Percentiles rank a stretch among this genome's conserved stretches.
These are phyloP conservation scores for Tephrocybe sp. DNA, from an alignment of 768 basidiomycete species.

Conservation along the genomic window DNA sequence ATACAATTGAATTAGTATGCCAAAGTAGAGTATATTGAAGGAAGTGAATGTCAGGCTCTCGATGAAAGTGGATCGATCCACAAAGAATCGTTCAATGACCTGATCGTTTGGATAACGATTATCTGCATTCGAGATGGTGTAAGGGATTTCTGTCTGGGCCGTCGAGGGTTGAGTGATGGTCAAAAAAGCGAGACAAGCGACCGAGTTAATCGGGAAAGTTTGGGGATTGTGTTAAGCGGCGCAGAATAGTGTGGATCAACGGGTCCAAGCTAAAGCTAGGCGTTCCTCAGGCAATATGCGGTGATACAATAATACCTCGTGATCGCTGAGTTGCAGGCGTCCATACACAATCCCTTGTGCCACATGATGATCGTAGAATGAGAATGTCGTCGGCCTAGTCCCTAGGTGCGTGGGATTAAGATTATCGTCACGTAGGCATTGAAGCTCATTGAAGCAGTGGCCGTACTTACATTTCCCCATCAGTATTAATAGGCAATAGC, in stretches of 20 bases:
- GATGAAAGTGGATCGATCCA: no score
- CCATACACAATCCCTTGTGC: no score
- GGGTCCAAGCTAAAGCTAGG: background rate
- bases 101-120: background rate
- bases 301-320: background rate
- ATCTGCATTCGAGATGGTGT: background rate
- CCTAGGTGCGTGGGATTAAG: background rate
- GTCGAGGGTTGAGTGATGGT: background rate
- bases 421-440: background rate
- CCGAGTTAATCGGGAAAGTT: slow-evolving; percentile 2
- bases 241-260: background rate
- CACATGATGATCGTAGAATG: no score
- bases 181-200: background rate
- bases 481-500: no score
- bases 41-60: no score
- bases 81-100: background rate
- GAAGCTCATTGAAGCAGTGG: no score
- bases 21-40: no score
- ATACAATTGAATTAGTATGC: no score
- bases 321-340: background rate
- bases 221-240: no score
- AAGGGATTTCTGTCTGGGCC: background rate
- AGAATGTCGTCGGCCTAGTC: background rate
- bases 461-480: no score
- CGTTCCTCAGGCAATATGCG: background rate